Conservation (phyloP, 2,329 filamentous ascomycete species). For the Tolypocladium cylindrosporum region DNA sequence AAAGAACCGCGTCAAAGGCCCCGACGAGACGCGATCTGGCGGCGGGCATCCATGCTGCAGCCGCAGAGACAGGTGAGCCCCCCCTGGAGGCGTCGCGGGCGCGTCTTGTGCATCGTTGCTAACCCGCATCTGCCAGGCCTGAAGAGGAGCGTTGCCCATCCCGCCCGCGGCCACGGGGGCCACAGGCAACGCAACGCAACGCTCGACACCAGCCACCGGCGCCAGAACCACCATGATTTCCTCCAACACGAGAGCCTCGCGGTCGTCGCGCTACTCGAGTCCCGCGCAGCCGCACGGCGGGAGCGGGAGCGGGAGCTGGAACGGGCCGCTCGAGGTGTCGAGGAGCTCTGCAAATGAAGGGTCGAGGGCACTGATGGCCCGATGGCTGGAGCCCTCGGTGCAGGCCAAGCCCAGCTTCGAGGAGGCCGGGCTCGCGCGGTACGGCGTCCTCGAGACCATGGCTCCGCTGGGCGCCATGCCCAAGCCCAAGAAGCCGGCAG, state of each 20-base stretch:
- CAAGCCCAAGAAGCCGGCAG: constrained; percentile 34
- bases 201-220: background rate
- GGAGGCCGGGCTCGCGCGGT: constrained; percentile 63
- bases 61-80: constrained; percentile 17
- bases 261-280: constrained; percentile 46
- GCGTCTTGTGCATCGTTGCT: constrained; percentile 6
- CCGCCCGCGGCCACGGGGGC: constrained; percentile 10
- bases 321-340: constrained; percentile 26
- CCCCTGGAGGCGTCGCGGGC: background rate
- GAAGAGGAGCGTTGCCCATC: constrained; percentile 19
- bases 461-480: constrained; percentile 68
- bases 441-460: constrained; percentile 77
- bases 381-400: constrained; percentile 49
- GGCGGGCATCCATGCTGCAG: constrained; percentile 21
- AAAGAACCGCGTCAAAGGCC: constrained; percentile 20
- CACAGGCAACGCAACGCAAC: constrained; percentile 4
- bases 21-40: constrained; percentile 19
- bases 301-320: constrained; percentile 11
- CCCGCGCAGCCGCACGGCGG: constrained; percentile 26
- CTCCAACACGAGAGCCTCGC: constrained; percentile 36
- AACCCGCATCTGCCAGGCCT: constrained; percentile 11
- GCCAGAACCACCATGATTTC: constrained; percentile 21
- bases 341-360: constrained; percentile 24
- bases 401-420: constrained; percentile 63
- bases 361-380: constrained; percentile 40